Evolutionary conservation across 208 protist species (phyloP), one percentile per base, ranked within the genome.

Genomic region (Acanthamoeba royreba): DNA sequence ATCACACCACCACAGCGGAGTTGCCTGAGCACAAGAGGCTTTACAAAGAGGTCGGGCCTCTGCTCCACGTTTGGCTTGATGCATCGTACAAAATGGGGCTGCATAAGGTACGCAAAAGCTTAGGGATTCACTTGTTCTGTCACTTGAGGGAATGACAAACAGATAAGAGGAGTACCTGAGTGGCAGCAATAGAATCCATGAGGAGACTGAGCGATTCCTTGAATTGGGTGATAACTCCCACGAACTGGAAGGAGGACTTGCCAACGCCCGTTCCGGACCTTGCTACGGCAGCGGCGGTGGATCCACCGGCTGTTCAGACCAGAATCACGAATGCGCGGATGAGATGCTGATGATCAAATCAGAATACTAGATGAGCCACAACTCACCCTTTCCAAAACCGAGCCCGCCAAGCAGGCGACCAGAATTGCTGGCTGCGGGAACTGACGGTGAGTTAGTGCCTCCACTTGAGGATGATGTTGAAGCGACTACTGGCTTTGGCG

Each of bases 11-110:
- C 94, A 52, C 94, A 96, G 11, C 94, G 61, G 5, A 96, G 92
- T 35, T 96, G 95, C 31, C 86, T 55, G 40, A 85, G 63, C 42
- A 95, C 91, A 42, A 83, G 92, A n/a, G 47, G 61, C 46, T 69
- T 53, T 5, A 95, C 91, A 72, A 97, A 97, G 19, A 88, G 13
- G 42, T 86, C 53, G 28, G 96, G 46, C 31, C 95, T 58, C 61
- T 97, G 97, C 42, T 94, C 38, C 11, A 43, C 88, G 94, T 98
- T 98, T 33, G 97, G 97, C 81, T 98, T 98, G 79, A 98, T 97
- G 91, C 97, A 98, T 22, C 97, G 72, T 19, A 98, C 94, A 88
- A 96, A 98, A 88, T 98, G 96, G n/a, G 97, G 97, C 52, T 43
- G 28, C 28, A 95, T 97, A 98, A 93, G 0, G 87, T 95, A 0